Conservation (phyloP, 352 stramenopile species). For the Pythium dissotocum region DNA sequence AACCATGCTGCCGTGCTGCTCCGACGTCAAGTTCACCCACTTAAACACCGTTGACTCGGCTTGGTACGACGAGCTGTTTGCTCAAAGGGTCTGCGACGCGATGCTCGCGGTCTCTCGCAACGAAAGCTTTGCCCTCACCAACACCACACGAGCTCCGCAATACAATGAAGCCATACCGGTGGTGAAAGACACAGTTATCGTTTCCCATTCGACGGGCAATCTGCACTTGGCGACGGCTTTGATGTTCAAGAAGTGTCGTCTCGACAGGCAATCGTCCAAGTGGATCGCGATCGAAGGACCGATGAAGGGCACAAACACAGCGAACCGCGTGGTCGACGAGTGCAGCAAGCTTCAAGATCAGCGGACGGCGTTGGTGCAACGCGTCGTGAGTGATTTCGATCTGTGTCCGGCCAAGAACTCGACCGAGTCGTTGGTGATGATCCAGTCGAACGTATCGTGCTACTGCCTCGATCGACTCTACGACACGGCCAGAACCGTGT, state of each 20-base stretch:
- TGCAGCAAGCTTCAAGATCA: slow-evolving; percentile 18
- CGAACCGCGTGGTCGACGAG: slow-evolving; percentile 26
- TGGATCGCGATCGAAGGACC: slow-evolving; percentile 46
- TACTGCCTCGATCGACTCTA: slow-evolving; percentile 32
- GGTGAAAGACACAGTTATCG: slow-evolving; percentile 31
- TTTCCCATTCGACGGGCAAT: slow-evolving; percentile 47
- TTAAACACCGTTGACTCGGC: slow-evolving; percentile 33
- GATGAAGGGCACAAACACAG: slow-evolving; percentile 29
- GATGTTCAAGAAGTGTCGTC: slow-evolving; percentile 30
- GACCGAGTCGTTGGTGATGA: slow-evolving; percentile 32
- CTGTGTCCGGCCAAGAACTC: slow-evolving; percentile 31
- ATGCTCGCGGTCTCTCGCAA: slow-evolving; percentile 19
- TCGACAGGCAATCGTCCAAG: slow-evolving; percentile 31
- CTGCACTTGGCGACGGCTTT: slow-evolving; percentile 35
- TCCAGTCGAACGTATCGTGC: slow-evolving; percentile 9
- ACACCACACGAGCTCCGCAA: not conserved
- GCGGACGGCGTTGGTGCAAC: slow-evolving; percentile 13
- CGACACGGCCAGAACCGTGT: slow-evolving; percentile 15
- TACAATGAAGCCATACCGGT: not conserved
- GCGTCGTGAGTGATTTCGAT: slow-evolving; percentile 25
- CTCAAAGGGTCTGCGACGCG: slow-evolving; percentile 28
- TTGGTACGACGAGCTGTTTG: slow-evolving; percentile 32
- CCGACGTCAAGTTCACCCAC: slow-evolving; percentile 33
- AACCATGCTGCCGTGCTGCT: slow-evolving; percentile 29
- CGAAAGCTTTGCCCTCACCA: slow-evolving; percentile 21